Conservation (phyloP, 225 moss, liverwort and hornwort genomes). For the Pseudisothecium myosuroides region DNA sequence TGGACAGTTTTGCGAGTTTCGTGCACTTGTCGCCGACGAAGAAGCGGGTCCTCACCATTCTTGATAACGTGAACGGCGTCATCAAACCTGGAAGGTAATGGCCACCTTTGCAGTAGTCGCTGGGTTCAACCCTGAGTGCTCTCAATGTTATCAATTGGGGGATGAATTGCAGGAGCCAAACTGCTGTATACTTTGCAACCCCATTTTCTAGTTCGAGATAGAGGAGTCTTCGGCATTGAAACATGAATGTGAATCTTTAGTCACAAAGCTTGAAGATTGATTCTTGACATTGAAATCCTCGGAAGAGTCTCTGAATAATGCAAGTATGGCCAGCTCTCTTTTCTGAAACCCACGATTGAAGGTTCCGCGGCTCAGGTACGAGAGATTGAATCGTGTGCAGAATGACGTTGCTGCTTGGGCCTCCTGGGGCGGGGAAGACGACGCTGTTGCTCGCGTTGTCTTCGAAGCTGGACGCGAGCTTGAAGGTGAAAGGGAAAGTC, state of each 20-base stretch:
- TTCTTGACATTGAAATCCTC: background rate
- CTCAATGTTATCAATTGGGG: background rate
- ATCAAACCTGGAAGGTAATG: constrained; percentile 53
- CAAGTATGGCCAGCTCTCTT: background rate
- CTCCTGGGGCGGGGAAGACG: constrained; percentile 47
- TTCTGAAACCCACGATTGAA: background rate
- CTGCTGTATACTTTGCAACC: background rate
- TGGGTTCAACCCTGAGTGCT: background rate
- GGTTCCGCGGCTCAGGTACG: background rate
- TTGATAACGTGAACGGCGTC: constrained; percentile 51
- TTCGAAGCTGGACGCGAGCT: constrained; percentile 15
- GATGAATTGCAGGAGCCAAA: background rate
- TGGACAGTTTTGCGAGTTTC: constrained; percentile 3
- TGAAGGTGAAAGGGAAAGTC: constrained; percentile 32
- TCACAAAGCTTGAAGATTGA: background rate
- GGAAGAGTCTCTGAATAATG: background rate
- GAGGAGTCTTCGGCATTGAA: background rate
- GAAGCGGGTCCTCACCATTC: constrained; percentile 38
- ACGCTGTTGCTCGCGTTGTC: constrained; percentile 42
- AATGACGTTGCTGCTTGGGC: constrained; percentile 49
- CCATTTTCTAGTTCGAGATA: background rate
- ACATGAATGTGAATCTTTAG: background rate
- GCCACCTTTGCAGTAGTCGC: background rate
- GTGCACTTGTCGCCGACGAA: constrained; percentile 12
- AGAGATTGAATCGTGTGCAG: background rate